Conservation (phyloP, 2,329 filamentous ascomycete genomes). For the Westerdykella aurantiaca region DNA sequence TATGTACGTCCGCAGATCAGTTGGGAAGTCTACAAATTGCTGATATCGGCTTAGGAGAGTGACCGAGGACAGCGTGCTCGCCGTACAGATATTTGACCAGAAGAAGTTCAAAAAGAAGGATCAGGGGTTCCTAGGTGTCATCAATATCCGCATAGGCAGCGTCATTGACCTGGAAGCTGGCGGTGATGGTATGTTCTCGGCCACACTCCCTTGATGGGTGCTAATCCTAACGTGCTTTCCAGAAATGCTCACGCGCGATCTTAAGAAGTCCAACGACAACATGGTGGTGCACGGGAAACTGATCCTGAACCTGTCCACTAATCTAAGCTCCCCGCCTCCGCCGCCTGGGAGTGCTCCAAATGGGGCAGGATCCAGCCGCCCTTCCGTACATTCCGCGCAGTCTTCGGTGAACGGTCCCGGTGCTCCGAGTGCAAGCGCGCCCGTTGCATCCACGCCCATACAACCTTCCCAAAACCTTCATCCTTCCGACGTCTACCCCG, state of each 20-base stretch:
- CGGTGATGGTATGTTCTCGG: constrained; percentile 67
- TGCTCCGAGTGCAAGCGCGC: constrained; percentile 22
- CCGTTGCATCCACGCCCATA: constrained; percentile 30
- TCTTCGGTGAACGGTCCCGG: constrained; percentile 37
- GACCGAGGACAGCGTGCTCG: constrained; percentile 91
- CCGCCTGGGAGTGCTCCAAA: constrained; percentile 38
- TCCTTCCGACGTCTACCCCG: constrained; percentile 31
- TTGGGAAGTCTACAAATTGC: constrained; percentile 10
- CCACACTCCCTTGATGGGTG: background rate
- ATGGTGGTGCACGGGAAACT: constrained; percentile 96
- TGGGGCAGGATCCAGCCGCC: constrained; percentile 29
- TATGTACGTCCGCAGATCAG: constrained; percentile 58
- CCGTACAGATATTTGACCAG: constrained; percentile 98
- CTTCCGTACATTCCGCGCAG: constrained; percentile 34
- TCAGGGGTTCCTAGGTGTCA: constrained; percentile 94
- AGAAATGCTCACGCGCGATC: constrained; percentile 96
- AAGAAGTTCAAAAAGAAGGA: constrained; percentile 99
- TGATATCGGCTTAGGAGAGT: constrained; percentile 58
- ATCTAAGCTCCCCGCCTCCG: constrained; percentile 66
- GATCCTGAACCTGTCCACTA: constrained; percentile 93
- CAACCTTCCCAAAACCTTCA: constrained; percentile 37
- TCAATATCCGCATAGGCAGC: constrained; percentile 93
- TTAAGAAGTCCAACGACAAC: constrained; percentile 98
- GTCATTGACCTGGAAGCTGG: constrained; percentile 85
- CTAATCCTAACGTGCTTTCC: constrained; percentile 18